A percentile compares a stretch with the other conserved stretches of the same genome.
Evolutionary conservation across 2,329 filamentous ascomycete species (phyloP).

Genomic region (Penicillium sp.): DNA sequence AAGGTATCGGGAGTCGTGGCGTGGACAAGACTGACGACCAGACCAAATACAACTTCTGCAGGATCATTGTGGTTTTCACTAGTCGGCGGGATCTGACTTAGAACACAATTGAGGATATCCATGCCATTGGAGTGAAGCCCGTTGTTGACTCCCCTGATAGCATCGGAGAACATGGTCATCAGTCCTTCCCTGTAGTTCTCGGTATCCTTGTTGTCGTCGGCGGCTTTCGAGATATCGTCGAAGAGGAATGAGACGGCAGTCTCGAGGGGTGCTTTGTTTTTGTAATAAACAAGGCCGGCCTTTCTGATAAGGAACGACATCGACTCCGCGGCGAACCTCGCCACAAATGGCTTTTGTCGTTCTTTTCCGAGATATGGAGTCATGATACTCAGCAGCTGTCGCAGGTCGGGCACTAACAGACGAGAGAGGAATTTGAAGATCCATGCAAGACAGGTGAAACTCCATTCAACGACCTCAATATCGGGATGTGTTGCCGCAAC

Average conservation of each 20-base stretch:
- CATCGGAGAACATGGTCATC: constrained; percentile 89
- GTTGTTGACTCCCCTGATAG: constrained; percentile 63
- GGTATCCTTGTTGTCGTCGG: constrained; percentile 35
- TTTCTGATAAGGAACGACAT: constrained; percentile 93
- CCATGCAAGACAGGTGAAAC: constrained; percentile 89
- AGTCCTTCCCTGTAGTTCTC: constrained; percentile 77
- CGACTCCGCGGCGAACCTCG: constrained; percentile 89
- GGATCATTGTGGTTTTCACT: constrained; percentile 32
- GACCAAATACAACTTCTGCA: constrained; percentile 66
- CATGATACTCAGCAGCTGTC: constrained; percentile 80
- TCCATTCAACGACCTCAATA: constrained; percentile 94
- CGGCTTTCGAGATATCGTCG: constrained; percentile 58
- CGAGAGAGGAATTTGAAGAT: constrained; percentile 95
- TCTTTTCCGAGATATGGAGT: constrained; percentile 79
- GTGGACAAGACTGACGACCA: constrained; percentile 79
- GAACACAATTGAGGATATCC: constrained; percentile 53
- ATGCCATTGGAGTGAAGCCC: constrained; percentile 59
- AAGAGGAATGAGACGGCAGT: constrained; percentile 71
- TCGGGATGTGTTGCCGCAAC: constrained; percentile 76
- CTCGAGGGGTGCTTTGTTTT: constrained; percentile 67
- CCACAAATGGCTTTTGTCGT: constrained; percentile 80
- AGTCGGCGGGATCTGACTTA: constrained; percentile 39
- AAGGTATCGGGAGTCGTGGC: constrained; percentile 76
- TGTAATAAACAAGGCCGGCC: constrained; percentile 73
- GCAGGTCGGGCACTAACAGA: constrained; percentile 78